Evolutionary conservation across 1,284 basidiomycete species (phyloP), one percentile per base, ranked within the genome.

Genomic region (Pholiota adiposa): DNA sequence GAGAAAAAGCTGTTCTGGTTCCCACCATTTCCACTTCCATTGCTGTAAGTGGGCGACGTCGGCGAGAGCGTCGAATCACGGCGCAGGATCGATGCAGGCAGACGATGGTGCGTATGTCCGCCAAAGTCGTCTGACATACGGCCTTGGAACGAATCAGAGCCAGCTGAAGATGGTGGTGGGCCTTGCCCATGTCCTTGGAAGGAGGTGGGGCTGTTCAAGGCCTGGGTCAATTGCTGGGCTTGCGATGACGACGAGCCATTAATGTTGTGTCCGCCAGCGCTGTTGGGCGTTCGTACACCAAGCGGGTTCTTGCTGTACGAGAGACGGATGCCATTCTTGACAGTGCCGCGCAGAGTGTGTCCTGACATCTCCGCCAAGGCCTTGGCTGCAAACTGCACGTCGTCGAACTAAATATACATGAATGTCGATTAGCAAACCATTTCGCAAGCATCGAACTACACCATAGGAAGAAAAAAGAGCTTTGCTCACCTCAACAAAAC

Each of bases 261-360:
- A 5, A 23, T 29, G 14, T 40, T 58, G 41, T 73, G 77, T 41
- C 77, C 75, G 5, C 69, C 74, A 16, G 83, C 81, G 63, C 84
- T 86, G n/a, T 88, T 89, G 4, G 90, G 88, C 9, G 89, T 92
- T 46, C 90, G 87, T 48, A 92, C 90, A 44, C 94, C 94, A 14
- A 97, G 82, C 12, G 94, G 94, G 70, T 97, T 96, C 83, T 97
- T 97, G 75, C 94, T 96, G 75, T 97, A 99, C 16, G 95, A 97
- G 59, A 99, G 78, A 36, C 97, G 90, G 61, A 99, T 97, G 38
- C 93, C 93, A 60, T 94, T 93, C 76, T 97, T 97, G 73, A 99
- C 92, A 23, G 96, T 79, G 1, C 96, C 96, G 63, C 88, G 87
- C 38, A 99, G 81, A 9, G 88, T 94, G 71, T 96, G 85, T n/a